phyloP scores from a whole-genome alignment of 768 basidiomycete species.

The Podaxis sp. region DNA sequence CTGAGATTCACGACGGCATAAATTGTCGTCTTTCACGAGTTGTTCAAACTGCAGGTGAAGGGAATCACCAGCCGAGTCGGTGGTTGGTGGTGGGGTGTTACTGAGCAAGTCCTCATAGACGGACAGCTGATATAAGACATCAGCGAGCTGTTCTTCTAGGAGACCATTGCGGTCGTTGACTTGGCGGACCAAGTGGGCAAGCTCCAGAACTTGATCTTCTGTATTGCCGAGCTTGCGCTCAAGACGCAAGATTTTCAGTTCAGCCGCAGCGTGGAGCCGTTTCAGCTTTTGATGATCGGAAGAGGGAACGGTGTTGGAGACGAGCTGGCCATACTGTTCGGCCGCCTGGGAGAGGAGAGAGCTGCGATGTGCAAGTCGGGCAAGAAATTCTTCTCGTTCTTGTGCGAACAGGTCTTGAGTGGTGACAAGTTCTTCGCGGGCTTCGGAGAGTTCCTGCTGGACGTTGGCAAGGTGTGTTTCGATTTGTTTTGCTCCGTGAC shows the following conservation, averaged over 20 bases:
- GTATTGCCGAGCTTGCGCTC: constrained; percentile 70
- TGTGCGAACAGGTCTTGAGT: constrained; percentile 30
- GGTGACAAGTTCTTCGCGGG: constrained; percentile 30
- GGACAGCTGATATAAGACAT: constrained; percentile 33
- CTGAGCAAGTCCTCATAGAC: constrained; percentile 20
- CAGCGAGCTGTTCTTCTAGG: constrained; percentile 35
- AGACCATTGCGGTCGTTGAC: constrained; percentile 50
- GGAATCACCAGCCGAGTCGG: background rate
- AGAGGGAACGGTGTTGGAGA: constrained; percentile 39
- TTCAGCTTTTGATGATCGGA: constrained; percentile 38
- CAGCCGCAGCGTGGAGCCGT: constrained; percentile 36
- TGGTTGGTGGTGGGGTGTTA: background rate
- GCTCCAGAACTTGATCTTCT: constrained; percentile 64
- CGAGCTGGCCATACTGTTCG: constrained; percentile 54
- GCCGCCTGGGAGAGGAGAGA: constrained; percentile 46
- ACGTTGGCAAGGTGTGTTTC: constrained; percentile 37
- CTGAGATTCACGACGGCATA: constrained; percentile 9
- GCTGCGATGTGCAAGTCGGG: constrained; percentile 52
- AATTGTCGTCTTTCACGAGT: constrained; percentile 20
- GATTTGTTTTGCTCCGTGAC: constrained; percentile 30
- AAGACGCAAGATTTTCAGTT: constrained; percentile 34
- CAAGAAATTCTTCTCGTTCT: constrained; percentile 46
- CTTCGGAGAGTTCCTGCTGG: constrained; percentile 34
- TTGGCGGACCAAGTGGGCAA: constrained; percentile 62
- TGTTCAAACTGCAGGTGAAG: constrained; percentile 22